Percentiles rank a stretch among this genome's conserved stretches.
These are phyloP conservation scores for Apiospora pterosperma DNA, from an alignment of 2,329 filamentous ascomycete species.

Conservation along the genomic window DNA sequence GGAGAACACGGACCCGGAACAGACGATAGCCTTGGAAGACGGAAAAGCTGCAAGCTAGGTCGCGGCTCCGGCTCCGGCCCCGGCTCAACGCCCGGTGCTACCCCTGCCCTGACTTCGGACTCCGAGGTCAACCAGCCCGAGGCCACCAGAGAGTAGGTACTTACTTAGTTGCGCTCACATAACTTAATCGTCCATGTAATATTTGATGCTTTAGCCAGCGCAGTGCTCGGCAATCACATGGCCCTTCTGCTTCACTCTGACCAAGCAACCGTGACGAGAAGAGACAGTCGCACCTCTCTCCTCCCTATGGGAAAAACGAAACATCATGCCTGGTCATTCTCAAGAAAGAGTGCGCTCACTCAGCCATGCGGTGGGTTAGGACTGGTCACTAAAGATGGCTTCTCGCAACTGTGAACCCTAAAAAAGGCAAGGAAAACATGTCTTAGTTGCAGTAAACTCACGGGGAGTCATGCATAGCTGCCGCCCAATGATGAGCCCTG, in stretches of 20 bases:
- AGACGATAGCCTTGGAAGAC: background rate
- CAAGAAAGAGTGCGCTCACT: background rate
- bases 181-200: too few relatives aligned
- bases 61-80: background rate
- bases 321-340: background rate
- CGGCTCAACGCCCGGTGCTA: background rate
- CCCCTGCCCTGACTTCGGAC: background rate
- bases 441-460: background rate
- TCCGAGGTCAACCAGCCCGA: background rate
- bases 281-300: background rate
- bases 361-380: background rate
- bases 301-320: background rate
- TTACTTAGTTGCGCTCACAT: too few relatives aligned
- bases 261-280: background rate
- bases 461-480: background rate
- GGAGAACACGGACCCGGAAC: background rate
- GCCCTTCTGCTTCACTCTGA: background rate
- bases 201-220: background rate
- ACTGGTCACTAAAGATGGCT: background rate
- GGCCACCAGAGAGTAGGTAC: background rate
- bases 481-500: background rate
- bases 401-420: background rate
- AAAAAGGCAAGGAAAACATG: background rate
- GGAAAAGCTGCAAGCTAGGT: background rate
- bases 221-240: background rate